A percentile compares a stretch with the other conserved stretches of the same genome.
Conservation (phyloP, 2,329 filamentous ascomycete species). For the Fusarium hostae region DNA sequence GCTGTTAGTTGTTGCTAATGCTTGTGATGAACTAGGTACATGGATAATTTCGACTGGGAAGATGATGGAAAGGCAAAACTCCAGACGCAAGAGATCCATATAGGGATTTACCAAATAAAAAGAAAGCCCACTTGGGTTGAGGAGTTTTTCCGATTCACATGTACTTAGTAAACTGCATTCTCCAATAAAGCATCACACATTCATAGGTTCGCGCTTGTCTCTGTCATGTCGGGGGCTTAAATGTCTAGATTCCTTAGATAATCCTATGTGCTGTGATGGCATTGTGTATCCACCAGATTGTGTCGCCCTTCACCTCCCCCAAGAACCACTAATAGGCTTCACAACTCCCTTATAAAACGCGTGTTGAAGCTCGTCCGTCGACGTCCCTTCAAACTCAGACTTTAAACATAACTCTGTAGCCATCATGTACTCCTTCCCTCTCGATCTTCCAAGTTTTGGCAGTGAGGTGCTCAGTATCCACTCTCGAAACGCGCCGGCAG, state of each 20-base stretch:
- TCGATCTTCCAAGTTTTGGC: neutral
- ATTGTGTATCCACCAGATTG: too few relatives aligned
- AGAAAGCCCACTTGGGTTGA: too few relatives aligned
- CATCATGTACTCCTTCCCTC: neutral
- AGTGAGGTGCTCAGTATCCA: neutral
- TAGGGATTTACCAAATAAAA: too few relatives aligned
- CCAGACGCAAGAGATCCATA: too few relatives aligned
- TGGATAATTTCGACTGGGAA: neutral
- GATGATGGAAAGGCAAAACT: neutral
- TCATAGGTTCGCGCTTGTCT: too few relatives aligned
- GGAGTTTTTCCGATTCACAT: too few relatives aligned
- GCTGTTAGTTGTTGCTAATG: neutral
- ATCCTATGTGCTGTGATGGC: too few relatives aligned
- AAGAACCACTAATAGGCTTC: neutral
- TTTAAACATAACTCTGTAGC: neutral
- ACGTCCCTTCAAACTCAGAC: fast-evolving
- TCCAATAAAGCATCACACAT: too few relatives aligned
- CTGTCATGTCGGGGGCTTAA: too few relatives aligned
- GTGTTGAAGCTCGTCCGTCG: neutral
- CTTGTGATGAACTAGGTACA: too few relatives aligned
- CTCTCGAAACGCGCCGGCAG: neutral
- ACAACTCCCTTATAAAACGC: neutral
- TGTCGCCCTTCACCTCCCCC: neutral
- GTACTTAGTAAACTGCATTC: too few relatives aligned
- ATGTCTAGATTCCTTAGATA: too few relatives aligned